Conservation (phyloP, 2,329 filamentous ascomycete species). For the Apiospora marii region DNA sequence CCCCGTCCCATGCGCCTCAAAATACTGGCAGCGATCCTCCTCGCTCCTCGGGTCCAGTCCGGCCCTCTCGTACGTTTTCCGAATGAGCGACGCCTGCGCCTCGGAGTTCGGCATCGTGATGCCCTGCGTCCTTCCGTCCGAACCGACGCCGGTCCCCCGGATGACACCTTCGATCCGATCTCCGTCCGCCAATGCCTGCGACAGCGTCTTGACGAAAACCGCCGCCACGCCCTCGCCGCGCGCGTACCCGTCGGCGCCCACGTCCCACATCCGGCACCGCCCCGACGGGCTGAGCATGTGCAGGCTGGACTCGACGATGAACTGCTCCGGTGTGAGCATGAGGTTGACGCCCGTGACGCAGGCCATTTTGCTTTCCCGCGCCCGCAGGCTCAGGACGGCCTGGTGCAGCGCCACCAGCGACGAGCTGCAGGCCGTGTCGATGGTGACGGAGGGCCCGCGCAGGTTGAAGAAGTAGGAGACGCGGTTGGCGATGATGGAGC, state of each 20-base stretch:
- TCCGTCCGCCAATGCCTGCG: conserved; percentile 58
- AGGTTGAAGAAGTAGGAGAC: conserved; percentile 52
- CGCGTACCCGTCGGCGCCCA: conserved; percentile 61
- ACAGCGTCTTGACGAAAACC: conserved; percentile 59
- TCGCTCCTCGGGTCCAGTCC: conserved; percentile 47
- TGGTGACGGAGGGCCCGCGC: conserved; percentile 47
- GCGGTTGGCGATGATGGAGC: conserved; percentile 47
- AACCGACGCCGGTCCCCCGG: conserved; percentile 55
- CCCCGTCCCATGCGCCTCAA: conserved; percentile 55
- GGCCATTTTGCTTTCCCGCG: conserved; percentile 49
- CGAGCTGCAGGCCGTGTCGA: conserved; percentile 52
- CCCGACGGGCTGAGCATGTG: conserved; percentile 55
- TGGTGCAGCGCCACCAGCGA: conserved; percentile 48
- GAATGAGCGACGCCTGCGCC: conserved; percentile 55
- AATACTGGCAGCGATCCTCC: conserved; percentile 52
- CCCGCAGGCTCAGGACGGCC: conserved; percentile 49
- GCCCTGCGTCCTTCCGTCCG: conserved; percentile 59
- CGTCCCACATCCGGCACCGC: conserved; percentile 57
- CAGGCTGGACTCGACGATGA: conserved; percentile 51
- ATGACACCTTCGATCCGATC: conserved; percentile 55
- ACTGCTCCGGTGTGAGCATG: conserved; percentile 53
- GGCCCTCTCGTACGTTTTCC: conserved; percentile 50
- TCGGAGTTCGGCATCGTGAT: conserved; percentile 61
- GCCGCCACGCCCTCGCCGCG: conserved; percentile 63
- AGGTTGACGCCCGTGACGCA: conserved; percentile 54